Percentiles rank a stretch among this genome's conserved stretches.
Conservation (phyloP, 352 stramenopile genomes). For the Aphanomyces stellatus region DNA sequence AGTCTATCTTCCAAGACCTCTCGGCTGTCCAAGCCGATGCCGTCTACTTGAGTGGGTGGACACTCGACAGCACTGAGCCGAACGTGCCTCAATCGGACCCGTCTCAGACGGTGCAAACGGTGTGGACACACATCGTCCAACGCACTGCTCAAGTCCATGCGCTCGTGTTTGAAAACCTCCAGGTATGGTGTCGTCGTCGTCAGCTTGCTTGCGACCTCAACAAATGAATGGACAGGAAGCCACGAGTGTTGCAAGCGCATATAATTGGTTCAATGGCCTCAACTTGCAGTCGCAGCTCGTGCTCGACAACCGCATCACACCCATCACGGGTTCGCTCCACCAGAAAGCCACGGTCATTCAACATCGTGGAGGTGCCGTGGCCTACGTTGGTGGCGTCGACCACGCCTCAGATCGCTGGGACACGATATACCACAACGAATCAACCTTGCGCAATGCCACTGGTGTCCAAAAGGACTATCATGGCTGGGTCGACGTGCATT, state of each 20-base stretch:
- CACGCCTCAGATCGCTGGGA: conserved; percentile 53
- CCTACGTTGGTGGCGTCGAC: conserved; percentile 48
- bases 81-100: not conserved
- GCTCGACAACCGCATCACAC: not conserved
- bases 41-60: conserved; percentile 4
- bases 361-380: conserved; percentile 19
- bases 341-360: conserved; percentile 27
- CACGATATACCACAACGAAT: conserved; percentile 36
- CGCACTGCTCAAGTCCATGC: not conserved
- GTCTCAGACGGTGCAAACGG: not conserved
- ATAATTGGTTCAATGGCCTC: not conserved
- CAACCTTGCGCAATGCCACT: conserved; percentile 28
- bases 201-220: not conserved
- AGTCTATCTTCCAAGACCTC: conserved; percentile 39
- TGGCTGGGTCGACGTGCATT: conserved; percentile 52
- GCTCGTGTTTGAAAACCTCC: not conserved
- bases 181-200: not conserved
- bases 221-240: too few species aligned
- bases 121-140: not conserved
- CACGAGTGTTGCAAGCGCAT: not conserved
- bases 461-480: conserved; percentile 32
- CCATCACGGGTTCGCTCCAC: not conserved
- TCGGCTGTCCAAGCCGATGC: not conserved
- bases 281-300: not conserved
- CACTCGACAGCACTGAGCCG: not conserved